phyloP scores from a whole-genome alignment of 768 basidiomycete genomes.

The Lactarius hatsudake region DNA sequence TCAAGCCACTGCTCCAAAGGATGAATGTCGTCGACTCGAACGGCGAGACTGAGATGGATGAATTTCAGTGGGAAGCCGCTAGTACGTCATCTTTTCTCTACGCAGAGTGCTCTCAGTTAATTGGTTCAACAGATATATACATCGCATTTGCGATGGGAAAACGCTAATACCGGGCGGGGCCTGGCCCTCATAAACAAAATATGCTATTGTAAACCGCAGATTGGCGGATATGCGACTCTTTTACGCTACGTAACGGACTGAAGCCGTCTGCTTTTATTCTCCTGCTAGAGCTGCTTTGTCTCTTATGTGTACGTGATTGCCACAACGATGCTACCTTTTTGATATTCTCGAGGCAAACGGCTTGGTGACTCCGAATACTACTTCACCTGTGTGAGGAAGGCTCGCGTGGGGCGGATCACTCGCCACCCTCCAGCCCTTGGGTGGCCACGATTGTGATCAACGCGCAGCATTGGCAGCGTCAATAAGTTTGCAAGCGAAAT shows the following conservation, averaged over 20 bases:
- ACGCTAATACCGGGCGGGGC: slow-evolving; percentile 32
- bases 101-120: slow-evolving; percentile 6
- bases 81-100: slow-evolving; percentile 55
- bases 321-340: slow-evolving; percentile 1
- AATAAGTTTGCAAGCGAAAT: neutral
- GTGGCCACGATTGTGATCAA: neutral
- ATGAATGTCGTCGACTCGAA: slow-evolving; percentile 91
- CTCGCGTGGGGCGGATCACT: neutral
- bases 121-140: slow-evolving; percentile 73
- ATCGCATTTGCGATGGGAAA: slow-evolving; percentile 92
- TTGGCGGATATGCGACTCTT: neutral
- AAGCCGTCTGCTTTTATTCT: slow-evolving; percentile 5
- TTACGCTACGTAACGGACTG: slow-evolving; percentile 12
- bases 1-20: slow-evolving; percentile 72
- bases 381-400: neutral
- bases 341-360: neutral
- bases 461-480: neutral
- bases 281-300: neutral
- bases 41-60: slow-evolving; percentile 90
- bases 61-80: slow-evolving; percentile 98
- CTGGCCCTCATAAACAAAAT: slow-evolving; percentile 5
- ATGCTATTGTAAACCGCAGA: slow-evolving; percentile 16
- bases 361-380: neutral
- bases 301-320: slow-evolving; percentile 6
- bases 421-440: neutral